Evolutionary conservation across 2,329 filamentous ascomycete genomes (phyloP), one percentile per base, ranked within the genome.

Genomic region (Aspergillus persii): DNA sequence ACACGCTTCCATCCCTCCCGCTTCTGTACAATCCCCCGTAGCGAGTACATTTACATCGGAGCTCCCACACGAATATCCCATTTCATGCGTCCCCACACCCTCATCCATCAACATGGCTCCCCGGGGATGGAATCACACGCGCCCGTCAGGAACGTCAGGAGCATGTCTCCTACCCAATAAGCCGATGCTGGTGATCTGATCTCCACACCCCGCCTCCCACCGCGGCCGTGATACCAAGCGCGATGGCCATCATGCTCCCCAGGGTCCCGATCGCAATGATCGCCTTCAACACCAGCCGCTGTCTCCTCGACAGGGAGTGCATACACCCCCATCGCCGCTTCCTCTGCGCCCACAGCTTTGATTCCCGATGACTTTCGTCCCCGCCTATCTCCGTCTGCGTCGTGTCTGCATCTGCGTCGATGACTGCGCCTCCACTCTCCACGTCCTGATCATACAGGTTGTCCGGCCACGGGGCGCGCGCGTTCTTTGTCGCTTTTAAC

Each of bases 161-260:
- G 3, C 53, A 39, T 7, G 39, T 27, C 18, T 27, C 46, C 54
- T 46, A 66, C 33, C 59, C 59, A 56, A 76, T 67, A 0, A 65
- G 51, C 27, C 66, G 66, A 26, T 72, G 68, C 36, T 70, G 64
- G 18, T 74, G 66, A 59, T 71, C 69, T 8, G 65, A 72, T 59
- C 71, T 77, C 74, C 77, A 80, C 3, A 79, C 74, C 5, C 76
- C 74, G n/a, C 76, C 77, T 31, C 76, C 75, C 1, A 80, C 76
- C 2, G 76, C 76, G 26, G 71, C 71, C 1, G 76, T 77, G 58
- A 80, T 78, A 3, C 79, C 77, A 59, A 81, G 62, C 8, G 77
- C 79, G 59, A 81, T 74, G 5, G 74, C 79, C 18, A 80, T 74
- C 71, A 78, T 78, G 15, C 69, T 70, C 4, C 78, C 78, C 23